These are phyloP conservation scores for Allomyces macrogynus DNA, from an alignment of 192 early-diverging fungal genomes.

Conservation along the genomic window DNA sequence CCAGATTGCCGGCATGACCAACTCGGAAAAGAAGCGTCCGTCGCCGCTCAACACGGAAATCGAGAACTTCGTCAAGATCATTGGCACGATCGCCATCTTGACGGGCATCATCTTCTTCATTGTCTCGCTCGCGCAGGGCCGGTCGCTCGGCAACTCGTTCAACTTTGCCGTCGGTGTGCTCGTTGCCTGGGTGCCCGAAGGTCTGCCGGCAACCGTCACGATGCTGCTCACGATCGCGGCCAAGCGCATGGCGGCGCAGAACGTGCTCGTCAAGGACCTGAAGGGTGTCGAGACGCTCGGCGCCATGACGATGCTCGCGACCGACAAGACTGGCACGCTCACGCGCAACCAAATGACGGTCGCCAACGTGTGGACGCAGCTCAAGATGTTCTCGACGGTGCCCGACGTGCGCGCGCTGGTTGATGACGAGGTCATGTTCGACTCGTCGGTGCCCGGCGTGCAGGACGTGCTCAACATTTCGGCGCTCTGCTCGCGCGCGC, in stretches of 20 bases:
- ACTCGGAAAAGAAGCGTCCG: slow-evolving; percentile 46
- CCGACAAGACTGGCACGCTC: slow-evolving; percentile 93
- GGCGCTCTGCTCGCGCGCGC: slow-evolving; percentile 63
- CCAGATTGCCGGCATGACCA: slow-evolving; percentile 76
- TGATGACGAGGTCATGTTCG: slow-evolving; percentile 16
- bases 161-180: slow-evolving; percentile 83
- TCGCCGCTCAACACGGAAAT: slow-evolving; percentile 65
- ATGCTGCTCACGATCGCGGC: slow-evolving; percentile 86
- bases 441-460: slow-evolving; percentile 32
- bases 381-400: slow-evolving; percentile 38
- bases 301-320: slow-evolving; percentile 87
- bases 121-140: slow-evolving; percentile 36
- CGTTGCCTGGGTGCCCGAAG: slow-evolving; percentile 84
- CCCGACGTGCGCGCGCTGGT: slow-evolving; percentile 23
- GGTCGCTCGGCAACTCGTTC: slow-evolving; percentile 12
- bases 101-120: slow-evolving; percentile 71
- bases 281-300: slow-evolving; percentile 93
- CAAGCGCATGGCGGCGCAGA: slow-evolving; percentile 72
- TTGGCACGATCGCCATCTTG: slow-evolving; percentile 54
- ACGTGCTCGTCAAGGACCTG: slow-evolving; percentile 88
- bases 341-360: slow-evolving; percentile 95
- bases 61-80: slow-evolving; percentile 60
- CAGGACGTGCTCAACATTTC: slow-evolving; percentile 61
- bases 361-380: slow-evolving; percentile 70
- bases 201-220: slow-evolving; percentile 82